Evolutionary conservation across 169 alveolate genomes (phyloP), one percentile per base, ranked within the genome.

Genomic region (Cyclospora cayetanensis): DNA sequence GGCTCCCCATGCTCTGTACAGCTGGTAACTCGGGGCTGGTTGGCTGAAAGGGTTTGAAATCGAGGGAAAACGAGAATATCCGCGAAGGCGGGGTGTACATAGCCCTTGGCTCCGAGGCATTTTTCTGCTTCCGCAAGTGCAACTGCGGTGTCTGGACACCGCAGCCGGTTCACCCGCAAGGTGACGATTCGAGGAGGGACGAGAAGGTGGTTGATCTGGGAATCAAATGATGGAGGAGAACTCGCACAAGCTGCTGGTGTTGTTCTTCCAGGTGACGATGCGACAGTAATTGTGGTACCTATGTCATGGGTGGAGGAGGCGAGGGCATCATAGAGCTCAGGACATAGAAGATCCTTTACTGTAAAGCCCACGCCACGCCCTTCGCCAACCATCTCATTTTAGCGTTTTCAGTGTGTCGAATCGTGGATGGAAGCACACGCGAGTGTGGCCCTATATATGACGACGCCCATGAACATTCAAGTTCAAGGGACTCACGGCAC

Each of bases 111-210:
- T 42, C 79, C 46, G n/a, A 42, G 34, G 46, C 41, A 46, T 5
- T 18, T 22, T 60, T 60, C 82, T 3, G 91, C 91, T 25, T 68
- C 52, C 35, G 35, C 42, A 12, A 84, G 27, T 22, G 82, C 91
- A 25, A 22, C 91, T 63, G 70, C 55, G 63, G 52, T 43, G 50
- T 31, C 79, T 39, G 46, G 3, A 43, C 60, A 42, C 46, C n/a
- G 42, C 18, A 84, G 55, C 53, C 50, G 29, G 46, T 84, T 84
- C 37, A 84, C 91, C 3, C 91, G 80, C 25, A 84, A 53, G 37
- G 83, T 60, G 3, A 29, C 65, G 66, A 63, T 4, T 0, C 68
- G 68, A 1, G 91, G 43, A 25, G 91, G 91, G 12, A 60, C 27
- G 1, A 84, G 66, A n/a, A 84, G 91, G 27, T 41, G 37, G 55